These are phyloP conservation scores for Candida labiduridarum DNA, from an alignment of 1,139 yeast genomes.

Conservation along the genomic window DNA sequence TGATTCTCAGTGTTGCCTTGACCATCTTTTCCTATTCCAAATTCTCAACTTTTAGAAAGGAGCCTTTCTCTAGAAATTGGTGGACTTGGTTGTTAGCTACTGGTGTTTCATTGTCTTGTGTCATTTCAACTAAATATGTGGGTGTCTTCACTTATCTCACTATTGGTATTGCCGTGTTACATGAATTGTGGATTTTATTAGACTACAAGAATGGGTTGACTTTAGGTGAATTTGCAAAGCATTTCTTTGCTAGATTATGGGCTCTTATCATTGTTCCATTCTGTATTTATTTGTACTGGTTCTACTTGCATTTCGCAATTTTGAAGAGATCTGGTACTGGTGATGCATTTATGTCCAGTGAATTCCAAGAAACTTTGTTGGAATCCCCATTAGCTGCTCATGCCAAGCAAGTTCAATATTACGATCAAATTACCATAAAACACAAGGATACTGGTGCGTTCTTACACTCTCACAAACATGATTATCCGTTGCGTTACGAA, in stretches of 20 bases:
- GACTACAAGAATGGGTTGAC: conserved; percentile 74
- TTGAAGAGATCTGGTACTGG: conserved; percentile 92
- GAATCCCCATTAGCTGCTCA: conserved; percentile 79
- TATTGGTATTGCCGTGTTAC: conserved; percentile 80
- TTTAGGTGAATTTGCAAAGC: conserved; percentile 59
- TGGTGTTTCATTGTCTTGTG: conserved; percentile 85
- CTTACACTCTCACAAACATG: conserved; percentile 76
- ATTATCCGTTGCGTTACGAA: conserved; percentile 88
- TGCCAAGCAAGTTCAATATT: conserved; percentile 71
- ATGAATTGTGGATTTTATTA: conserved; percentile 85
- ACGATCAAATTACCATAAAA: conserved; percentile 73
- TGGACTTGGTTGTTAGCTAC: conserved; percentile 85
- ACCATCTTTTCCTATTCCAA: conserved; percentile 78
- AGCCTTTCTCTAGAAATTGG: conserved; percentile 74
- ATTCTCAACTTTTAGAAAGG: conserved; percentile 70
- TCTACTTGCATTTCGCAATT: conserved; percentile 84
- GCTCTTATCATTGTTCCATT: conserved; percentile 82
- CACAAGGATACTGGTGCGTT: conserved; percentile 76
- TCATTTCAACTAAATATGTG: conserved; percentile 91
- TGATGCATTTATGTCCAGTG: conserved; percentile 88
- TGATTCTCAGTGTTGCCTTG: conserved; percentile 77
- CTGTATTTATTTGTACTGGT: conserved; percentile 85
- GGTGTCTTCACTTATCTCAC: conserved; percentile 90
- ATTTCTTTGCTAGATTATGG: conserved; percentile 75
- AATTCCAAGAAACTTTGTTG: conserved; percentile 86